phyloP scores from a whole-genome alignment of 441 rosid species.

The Iberis amara region DNA sequence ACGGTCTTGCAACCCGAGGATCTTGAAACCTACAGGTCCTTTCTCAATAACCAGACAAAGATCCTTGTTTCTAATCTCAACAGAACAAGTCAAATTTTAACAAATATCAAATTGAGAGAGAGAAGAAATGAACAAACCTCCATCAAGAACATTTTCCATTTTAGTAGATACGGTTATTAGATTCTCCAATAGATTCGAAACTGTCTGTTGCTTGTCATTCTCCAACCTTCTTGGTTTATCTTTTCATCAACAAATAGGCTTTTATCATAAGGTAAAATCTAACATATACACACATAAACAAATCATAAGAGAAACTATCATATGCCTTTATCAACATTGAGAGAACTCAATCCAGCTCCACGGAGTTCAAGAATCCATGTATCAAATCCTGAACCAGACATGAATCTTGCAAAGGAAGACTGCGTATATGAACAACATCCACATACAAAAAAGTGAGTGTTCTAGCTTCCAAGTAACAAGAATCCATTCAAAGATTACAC shows the following conservation, averaged over 20 bases:
- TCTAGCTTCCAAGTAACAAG: slow-evolving; percentile 10
- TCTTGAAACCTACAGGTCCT: slow-evolving; percentile 30
- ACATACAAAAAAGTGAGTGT: background rate
- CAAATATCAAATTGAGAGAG: background rate
- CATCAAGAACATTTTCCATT: slow-evolving; percentile 34
- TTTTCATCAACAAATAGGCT: slow-evolving; percentile 14
- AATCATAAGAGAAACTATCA: background rate
- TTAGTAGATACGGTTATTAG: slow-evolving; percentile 34
- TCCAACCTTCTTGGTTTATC: slow-evolving; percentile 21
- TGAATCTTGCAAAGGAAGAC: slow-evolving; percentile 61
- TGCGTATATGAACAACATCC: slow-evolving; percentile 21
- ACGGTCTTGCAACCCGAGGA: slow-evolving; percentile 36
- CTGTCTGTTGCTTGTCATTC: slow-evolving; percentile 25
- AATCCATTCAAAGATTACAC: slow-evolving; percentile 6
- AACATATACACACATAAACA: background rate
- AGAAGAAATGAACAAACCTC: slow-evolving; percentile 28
- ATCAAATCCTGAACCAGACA: slow-evolving; percentile 61
- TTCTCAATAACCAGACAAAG: slow-evolving; percentile 21
- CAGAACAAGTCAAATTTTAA: background rate
- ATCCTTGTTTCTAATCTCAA: background rate
- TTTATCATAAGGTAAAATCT: slow-evolving; percentile 9
- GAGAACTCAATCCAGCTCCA: slow-evolving; percentile 56
- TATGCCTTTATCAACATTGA: slow-evolving; percentile 9
- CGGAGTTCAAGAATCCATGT: slow-evolving; percentile 68
- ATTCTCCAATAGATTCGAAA: slow-evolving; percentile 32